Conservation (phyloP, 2,329 filamentous ascomycete genomes). For the Leptoxyphium fumago region DNA sequence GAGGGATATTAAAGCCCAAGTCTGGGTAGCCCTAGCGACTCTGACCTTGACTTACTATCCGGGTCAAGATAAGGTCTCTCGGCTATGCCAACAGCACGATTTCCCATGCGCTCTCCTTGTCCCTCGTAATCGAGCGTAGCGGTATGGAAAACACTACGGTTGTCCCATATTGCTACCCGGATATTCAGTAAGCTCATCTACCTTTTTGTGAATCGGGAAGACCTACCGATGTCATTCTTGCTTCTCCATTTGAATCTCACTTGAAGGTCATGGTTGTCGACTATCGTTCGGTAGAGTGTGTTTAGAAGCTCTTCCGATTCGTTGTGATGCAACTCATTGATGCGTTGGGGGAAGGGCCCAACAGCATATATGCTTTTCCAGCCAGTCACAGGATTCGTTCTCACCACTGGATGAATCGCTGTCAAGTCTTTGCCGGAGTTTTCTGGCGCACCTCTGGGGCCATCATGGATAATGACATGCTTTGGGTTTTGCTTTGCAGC, state of each 20-base stretch:
- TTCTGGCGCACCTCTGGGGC: conserved; percentile 10
- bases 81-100: conserved; percentile 40
- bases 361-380: conserved; percentile 48
- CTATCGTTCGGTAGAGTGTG: conserved; percentile 18
- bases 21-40: not conserved
- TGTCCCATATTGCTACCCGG: conserved; percentile 48
- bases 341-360: conserved; percentile 40
- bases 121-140: conserved; percentile 49
- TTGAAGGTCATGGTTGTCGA: conserved; percentile 37
- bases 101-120: conserved; percentile 36
- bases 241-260: conserved; percentile 36
- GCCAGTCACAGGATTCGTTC: conserved; percentile 46
- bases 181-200: no score
- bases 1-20: no score
- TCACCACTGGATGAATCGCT: conserved; percentile 35
- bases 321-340: conserved; percentile 34
- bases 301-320: conserved; percentile 12
- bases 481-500: conserved; percentile 11
- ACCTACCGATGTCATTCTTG: conserved; percentile 30
- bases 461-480: conserved; percentile 9
- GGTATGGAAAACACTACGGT: conserved; percentile 43
- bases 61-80: conserved; percentile 42
- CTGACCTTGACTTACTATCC: conserved; percentile 30
- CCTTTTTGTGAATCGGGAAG: no score
- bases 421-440: conserved; percentile 6